Base-by-base conservation (phyloP, 169 alveolate genomes). In the Cryptosporidium ubiquitum region DNA sequence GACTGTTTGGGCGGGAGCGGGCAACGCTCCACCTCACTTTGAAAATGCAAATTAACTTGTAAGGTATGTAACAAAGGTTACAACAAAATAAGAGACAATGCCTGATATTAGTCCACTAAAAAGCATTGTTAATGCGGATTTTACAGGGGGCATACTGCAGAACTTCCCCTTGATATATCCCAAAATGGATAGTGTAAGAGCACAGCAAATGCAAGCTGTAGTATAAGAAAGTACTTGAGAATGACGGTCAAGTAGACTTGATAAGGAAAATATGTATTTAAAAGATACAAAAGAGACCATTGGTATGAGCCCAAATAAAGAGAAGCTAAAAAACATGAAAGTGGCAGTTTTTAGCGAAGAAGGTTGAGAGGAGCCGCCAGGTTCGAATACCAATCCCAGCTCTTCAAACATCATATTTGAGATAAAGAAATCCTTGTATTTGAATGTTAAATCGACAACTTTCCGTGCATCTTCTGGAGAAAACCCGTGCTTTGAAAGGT, bases 331-430 rank as follows among this genome's bases (percentile, higher is more conserved):
- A 86, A 94, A 95, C 97, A 95, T 96, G 40, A 95, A 70, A 79
- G 92, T 69, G 44, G 97, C 98, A 79, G 93, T 74, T 64, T 35
- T 51, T 18, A 42, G 23, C 26, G 68, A 68, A 10, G 64, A 61
- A 55, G 94, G 86, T 84, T 84, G 86, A 26, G 96, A 93, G 57
- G 95, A 94, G 61, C 92, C 92, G 37, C 92, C 96, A 55, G 93
- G 85, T 44, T 93, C 94, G 4, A 92, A 85, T 66, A 96, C 68
- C 29, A 95, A 93, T 14, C 97, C 97, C 66, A 95, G 91, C 84
- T 95, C 98, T 92, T 96, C 98, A 26, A 94, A 95, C 98, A 96
- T 96, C 98, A 95, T 96, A 91, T 96, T 97, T 57, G 93, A 95
- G 40, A 96, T 92, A 91, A 96, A 96, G 70, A 94, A 96, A 57